Percentiles rank a stretch among this genome's conserved stretches.
Conservation (phyloP, 495 filamentous ascomycete genomes). For the Saxophila tyrrhenica region DNA sequence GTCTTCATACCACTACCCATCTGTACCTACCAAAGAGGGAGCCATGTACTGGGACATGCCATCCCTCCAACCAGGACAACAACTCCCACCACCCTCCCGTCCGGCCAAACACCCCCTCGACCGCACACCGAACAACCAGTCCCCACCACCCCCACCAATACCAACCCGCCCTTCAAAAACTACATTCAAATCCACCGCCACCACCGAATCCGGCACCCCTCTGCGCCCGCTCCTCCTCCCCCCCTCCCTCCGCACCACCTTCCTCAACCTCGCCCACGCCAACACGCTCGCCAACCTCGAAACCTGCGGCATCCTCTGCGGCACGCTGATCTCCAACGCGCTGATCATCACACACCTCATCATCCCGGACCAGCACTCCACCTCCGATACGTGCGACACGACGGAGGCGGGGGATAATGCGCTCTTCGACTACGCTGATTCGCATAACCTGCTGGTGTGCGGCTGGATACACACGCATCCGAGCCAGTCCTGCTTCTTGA, state of each 20-base stretch:
- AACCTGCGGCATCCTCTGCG: constrained; percentile 89
- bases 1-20: constrained; percentile 16
- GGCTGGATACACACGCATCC: constrained; percentile 99
- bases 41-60: constrained; percentile 10
- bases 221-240: constrained; percentile 84
- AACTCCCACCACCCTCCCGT: constrained; percentile 15
- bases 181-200: constrained; percentile 76
- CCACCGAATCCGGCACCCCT: constrained; percentile 76
- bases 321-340: constrained; percentile 81
- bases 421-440: constrained; percentile 77
- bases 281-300: constrained; percentile 79
- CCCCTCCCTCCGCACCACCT: constrained; percentile 53
- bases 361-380: constrained; percentile 82
- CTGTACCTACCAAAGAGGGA: constrained; percentile 12
- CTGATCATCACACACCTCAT: constrained; percentile 79
- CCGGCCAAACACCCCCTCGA: constrained; percentile 31
- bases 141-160: constrained; percentile 21
- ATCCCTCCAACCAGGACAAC: not conserved
- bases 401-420: constrained; percentile 57
- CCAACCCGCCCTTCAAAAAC: constrained; percentile 14
- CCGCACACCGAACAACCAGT: constrained; percentile 37
- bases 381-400: constrained; percentile 87
- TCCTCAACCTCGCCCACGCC: constrained; percentile 55
- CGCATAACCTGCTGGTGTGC: constrained; percentile 73
- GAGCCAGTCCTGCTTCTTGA: constrained; percentile 95